Evolutionary conservation across 1,284 basidiomycete genomes (phyloP).

Genomic region (Malassezia sympodialis): DNA sequence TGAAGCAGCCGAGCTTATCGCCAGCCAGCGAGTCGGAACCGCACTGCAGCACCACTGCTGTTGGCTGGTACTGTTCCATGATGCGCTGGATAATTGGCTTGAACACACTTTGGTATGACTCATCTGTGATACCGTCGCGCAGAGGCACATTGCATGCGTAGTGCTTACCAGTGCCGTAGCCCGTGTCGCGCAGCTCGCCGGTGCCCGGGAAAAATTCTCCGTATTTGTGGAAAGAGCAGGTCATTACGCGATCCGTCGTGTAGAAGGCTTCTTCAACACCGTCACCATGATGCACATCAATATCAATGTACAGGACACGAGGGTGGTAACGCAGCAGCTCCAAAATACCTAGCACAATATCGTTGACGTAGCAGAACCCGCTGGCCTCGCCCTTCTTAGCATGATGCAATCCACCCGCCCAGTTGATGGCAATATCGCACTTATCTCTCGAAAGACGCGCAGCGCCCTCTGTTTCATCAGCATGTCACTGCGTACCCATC

Average conservation of each 20-base stretch:
- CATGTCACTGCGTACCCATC: slow-evolving; percentile 62
- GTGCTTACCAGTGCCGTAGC: slow-evolving; percentile 62
- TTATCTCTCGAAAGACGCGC: slow-evolving; percentile 89
- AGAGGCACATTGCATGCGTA: slow-evolving; percentile 92
- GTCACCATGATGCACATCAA: slow-evolving; percentile 97
- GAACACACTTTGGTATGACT: slow-evolving; percentile 88
- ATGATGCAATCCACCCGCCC: slow-evolving; percentile 95
- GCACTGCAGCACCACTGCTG: slow-evolving; percentile 92
- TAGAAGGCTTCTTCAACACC: slow-evolving; percentile 99
- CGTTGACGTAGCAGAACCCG: slow-evolving; percentile 98
- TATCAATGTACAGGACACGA: slow-evolving; percentile 93
- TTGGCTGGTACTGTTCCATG: slow-evolving; percentile 90
- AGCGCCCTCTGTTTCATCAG: slow-evolving; percentile 66
- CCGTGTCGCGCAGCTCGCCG: slow-evolving; percentile 87
- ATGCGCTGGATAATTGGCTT: slow-evolving; percentile 89
- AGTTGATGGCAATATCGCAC: slow-evolving; percentile 96
- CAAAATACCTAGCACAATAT: slow-evolving; percentile 93
- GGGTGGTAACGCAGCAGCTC: slow-evolving; percentile 88
- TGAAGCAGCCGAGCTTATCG: slow-evolving; percentile 90
- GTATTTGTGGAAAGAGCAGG: slow-evolving; percentile 95
- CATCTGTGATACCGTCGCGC: slow-evolving; percentile 89
- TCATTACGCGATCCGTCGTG: slow-evolving; percentile 98
- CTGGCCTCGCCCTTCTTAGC: slow-evolving; percentile 98
- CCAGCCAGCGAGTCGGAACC: slow-evolving; percentile 97
- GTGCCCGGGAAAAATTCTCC: slow-evolving; percentile 99